A percentile compares a stretch with the other conserved stretches of the same genome.
Conservation (phyloP, 1,284 basidiomycete species). For the Cerioporus squamosus region DNA sequence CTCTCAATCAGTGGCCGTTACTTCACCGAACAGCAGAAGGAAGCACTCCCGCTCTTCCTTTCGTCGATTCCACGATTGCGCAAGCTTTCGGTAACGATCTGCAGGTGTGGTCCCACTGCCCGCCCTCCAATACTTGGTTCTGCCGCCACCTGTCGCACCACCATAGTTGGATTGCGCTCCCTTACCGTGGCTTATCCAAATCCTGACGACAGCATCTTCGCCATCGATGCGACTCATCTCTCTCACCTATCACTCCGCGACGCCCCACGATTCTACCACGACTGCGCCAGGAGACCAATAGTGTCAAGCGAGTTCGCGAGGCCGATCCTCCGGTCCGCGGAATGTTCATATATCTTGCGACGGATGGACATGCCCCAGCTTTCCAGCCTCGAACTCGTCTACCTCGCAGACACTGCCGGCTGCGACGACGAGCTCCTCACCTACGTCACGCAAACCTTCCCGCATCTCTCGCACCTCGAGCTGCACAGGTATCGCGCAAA, state of each 20-base stretch:
- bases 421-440: not conserved
- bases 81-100: not conserved
- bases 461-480: not conserved
- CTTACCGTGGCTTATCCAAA: not conserved
- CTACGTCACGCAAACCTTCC: not conserved
- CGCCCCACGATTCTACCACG: not conserved
- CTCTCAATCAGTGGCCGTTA: not conserved
- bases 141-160: too few relatives aligned
- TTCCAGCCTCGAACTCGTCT: conserved; percentile 16
- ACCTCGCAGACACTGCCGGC: not conserved
- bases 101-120: too few relatives aligned
- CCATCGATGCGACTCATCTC: not conserved
- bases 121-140: too few relatives aligned
- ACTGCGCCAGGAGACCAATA: too few relatives aligned
- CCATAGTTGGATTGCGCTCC: not conserved
- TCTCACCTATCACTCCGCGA: not conserved
- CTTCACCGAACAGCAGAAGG: not conserved
- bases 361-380: conserved; percentile 42
- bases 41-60: not conserved
- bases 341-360: conserved; percentile 40
- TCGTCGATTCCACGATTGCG: not conserved
- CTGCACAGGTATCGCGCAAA: not conserved
- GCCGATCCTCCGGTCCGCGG: not conserved
- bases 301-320: too few relatives aligned
- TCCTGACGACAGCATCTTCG: not conserved